A percentile compares a stretch with the other conserved stretches of the same genome.
Evolutionary conservation across 768 basidiomycete species (phyloP).

Genomic region (Boletus eberwhitei): DNA sequence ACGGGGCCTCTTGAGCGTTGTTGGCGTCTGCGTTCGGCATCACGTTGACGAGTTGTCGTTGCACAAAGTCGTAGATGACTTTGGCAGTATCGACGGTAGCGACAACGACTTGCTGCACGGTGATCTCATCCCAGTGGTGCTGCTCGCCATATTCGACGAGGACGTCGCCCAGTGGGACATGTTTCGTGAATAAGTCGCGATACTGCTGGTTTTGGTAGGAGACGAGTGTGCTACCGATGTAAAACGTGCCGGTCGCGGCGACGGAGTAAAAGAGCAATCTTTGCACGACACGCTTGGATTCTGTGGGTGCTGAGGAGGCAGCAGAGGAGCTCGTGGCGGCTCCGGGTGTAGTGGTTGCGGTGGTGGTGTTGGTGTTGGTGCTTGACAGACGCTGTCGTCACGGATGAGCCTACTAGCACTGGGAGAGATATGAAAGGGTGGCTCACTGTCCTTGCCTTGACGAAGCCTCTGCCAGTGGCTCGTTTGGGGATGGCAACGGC

Average conservation of each 20-base stretch:
- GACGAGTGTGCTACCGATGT: slow-evolving; percentile 74
- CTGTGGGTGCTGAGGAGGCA: slow-evolving; percentile 37
- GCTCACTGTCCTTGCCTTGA: slow-evolving; percentile 59
- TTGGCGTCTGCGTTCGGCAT: slow-evolving; percentile 30
- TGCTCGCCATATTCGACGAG: slow-evolving; percentile 82
- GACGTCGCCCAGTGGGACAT: slow-evolving; percentile 72
- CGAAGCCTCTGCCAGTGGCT: slow-evolving; percentile 42
- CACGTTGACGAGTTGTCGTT: slow-evolving; percentile 42
- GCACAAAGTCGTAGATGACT: slow-evolving; percentile 49
- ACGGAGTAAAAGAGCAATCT: slow-evolving; percentile 66
- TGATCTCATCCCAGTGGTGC: slow-evolving; percentile 74
- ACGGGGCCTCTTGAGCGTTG: slow-evolving; percentile 25
- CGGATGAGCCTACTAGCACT: background rate
- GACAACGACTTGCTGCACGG: slow-evolving; percentile 55
- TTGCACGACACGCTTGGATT: slow-evolving; percentile 53
- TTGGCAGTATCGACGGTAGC: slow-evolving; percentile 48
- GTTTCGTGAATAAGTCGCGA: slow-evolving; percentile 80
- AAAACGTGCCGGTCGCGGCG: slow-evolving; percentile 70
- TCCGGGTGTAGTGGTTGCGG: slow-evolving; percentile 36
- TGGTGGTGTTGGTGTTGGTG: slow-evolving; percentile 51
- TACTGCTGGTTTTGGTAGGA: slow-evolving; percentile 77
- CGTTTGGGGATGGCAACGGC: slow-evolving; percentile 55
- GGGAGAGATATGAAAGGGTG: background rate
- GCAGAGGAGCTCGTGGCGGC: slow-evolving; percentile 17
- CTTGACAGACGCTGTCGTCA: slow-evolving; percentile 50